Conservation (phyloP, 2,329 filamentous ascomycete genomes). For the Lasiodiplodia citricola region DNA sequence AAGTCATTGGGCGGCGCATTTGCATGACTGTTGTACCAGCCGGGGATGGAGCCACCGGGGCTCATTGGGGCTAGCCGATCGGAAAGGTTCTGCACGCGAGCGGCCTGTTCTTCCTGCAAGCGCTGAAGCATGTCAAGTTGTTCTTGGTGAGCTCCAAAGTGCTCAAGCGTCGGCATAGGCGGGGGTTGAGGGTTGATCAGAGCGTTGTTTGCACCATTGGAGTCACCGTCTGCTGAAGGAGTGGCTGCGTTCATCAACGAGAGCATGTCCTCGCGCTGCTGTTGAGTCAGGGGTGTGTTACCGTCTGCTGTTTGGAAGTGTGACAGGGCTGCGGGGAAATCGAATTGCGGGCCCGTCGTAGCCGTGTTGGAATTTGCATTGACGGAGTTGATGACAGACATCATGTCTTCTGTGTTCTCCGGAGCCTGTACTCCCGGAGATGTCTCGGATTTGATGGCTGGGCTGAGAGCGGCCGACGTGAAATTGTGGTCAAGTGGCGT, state of each 20-base stretch:
- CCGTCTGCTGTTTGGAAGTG: slow-evolving; percentile 55
- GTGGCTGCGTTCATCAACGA: slow-evolving; percentile 52
- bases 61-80: slow-evolving; percentile 78
- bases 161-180: slow-evolving; percentile 62
- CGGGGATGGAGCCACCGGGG: slow-evolving; percentile 72
- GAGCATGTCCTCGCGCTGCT: slow-evolving; percentile 55
- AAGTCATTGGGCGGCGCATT: slow-evolving; percentile 30
- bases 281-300: slow-evolving; percentile 51
- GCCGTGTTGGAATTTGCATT: slow-evolving; percentile 48
- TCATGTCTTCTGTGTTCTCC: slow-evolving; percentile 53
- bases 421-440: slow-evolving; percentile 42
- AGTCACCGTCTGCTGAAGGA: slow-evolving; percentile 31
- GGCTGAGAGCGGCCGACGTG: slow-evolving; percentile 11
- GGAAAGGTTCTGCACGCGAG: slow-evolving; percentile 75
- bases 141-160: slow-evolving; percentile 71
- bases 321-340: slow-evolving; percentile 54
- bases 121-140: slow-evolving; percentile 81
- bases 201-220: slow-evolving; percentile 57
- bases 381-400: slow-evolving; percentile 55
- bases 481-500: slow-evolving; percentile 18
- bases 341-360: slow-evolving; percentile 44
- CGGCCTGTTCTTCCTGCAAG: slow-evolving; percentile 78
- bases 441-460: slow-evolving; percentile 50
- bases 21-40: slow-evolving; percentile 9
- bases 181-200: slow-evolving; percentile 61